Percentiles rank a stretch among this genome's conserved stretches.
Evolutionary conservation across 805 yeast genomes (phyloP).

Genomic region (Schizosaccharomyces cryophilus): DNA sequence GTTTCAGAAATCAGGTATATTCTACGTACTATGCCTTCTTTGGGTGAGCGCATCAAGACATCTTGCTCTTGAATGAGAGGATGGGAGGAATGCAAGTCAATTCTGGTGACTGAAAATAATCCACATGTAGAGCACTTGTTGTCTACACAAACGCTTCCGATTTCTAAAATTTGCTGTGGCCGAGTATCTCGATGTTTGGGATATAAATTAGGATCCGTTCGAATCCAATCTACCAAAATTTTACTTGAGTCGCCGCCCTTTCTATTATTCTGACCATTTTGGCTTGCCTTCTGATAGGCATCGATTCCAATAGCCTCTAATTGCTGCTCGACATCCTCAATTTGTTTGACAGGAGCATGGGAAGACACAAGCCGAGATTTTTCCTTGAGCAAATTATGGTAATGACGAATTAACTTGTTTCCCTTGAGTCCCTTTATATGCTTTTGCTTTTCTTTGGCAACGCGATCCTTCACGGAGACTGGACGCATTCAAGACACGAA

Average conservation of each 20-base stretch:
- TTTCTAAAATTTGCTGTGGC: conserved; percentile 33
- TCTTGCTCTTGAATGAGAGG: conserved; percentile 40
- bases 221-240: conserved; percentile 47
- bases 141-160: conserved; percentile 51
- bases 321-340: conserved; percentile 30
- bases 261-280: conserved; percentile 49
- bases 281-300: conserved; percentile 64
- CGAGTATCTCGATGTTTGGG: too few species aligned
- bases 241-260: conserved; percentile 89
- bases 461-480: neutral
- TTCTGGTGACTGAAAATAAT: conserved; percentile 30
- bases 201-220: neutral
- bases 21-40: too few species aligned
- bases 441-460: neutral
- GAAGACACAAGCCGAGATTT: conserved; percentile 17
- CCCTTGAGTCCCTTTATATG: neutral
- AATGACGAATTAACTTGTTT: conserved; percentile 34
- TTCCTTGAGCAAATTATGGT: conserved; percentile 44
- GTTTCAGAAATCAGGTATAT: too few species aligned
- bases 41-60: conserved; percentile 12
- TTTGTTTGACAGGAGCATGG: neutral
- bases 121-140: conserved; percentile 42
- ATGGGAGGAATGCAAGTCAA: conserved; percentile 63
- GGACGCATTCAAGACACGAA: neutral
- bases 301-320: conserved; percentile 39